Base-by-base conservation (phyloP, 768 basidiomycete species). In the Leccinum rimulosum region DNA sequence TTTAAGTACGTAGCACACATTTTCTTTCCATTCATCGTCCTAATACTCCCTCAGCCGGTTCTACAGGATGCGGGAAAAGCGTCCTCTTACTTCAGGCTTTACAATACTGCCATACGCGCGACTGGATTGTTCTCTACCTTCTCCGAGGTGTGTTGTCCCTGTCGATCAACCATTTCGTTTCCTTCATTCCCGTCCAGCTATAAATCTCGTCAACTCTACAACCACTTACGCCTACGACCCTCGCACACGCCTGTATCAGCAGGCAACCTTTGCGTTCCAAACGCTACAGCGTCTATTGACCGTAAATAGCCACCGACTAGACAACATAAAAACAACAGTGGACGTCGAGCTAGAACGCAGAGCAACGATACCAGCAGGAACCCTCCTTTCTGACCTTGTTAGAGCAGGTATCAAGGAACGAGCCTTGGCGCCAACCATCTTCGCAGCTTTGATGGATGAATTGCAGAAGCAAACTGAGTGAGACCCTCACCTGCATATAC, bases 111-210 rank as follows among this genome's bases (percentile, higher is more conserved):
- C 65, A 80, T 10, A 72, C 80, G 3, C 80, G 82, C 22, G 81
- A 82, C 28, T 95, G 92, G 90, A 80, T 95, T 22, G 91, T 93
- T 17, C 72, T 95, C 17, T 97, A 95, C 69, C 82, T 94, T 27
- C 93, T 94, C 3, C 79, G 88, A 74, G 84, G 92, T 91, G 33
- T 51, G 80, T 72, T 30, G 11, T 27, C 36, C 19, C 17, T 30
- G 10, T 15, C 38, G 8, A 50, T 25, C n/a, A 27, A 31, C 14
- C 4, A 35, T 10, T 40, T 14, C 15, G 1, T 31, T 38, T 38
- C 25, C 3, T 30, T 55, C 47, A 70, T 45, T 19, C 3, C 25
- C 31, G 2, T 28, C 19, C 58, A 86, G 85, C 78, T 1, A 77
- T 80, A 58, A 77, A 75, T 51, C 77, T 92, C 48, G 88, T 94